These are phyloP conservation scores for Lophiostoma macrostomum DNA, from an alignment of 495 filamentous ascomycete species.

Conservation along the genomic window DNA sequence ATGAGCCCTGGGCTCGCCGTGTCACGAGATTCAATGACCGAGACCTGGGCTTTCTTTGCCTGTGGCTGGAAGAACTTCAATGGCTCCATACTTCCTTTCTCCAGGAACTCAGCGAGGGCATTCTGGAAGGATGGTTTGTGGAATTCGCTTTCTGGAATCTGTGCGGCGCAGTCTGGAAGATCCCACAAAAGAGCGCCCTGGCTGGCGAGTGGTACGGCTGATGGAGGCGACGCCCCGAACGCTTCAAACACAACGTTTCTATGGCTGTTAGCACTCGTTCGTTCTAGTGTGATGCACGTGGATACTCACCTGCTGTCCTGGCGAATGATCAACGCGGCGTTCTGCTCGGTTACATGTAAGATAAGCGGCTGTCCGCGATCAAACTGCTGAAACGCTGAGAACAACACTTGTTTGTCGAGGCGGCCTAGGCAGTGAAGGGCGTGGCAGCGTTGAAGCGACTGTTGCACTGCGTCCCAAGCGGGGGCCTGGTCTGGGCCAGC, in stretches of 20 bases:
- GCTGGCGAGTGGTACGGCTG: slow-evolving; percentile 45
- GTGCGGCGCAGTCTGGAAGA: slow-evolving; percentile 42
- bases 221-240: slow-evolving; percentile 14
- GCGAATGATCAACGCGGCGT: neutral
- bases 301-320: neutral
- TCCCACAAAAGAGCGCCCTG: slow-evolving; percentile 45
- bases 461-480: slow-evolving; percentile 38
- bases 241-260: neutral
- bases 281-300: neutral
- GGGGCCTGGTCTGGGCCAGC: neutral
- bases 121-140: slow-evolving; percentile 45
- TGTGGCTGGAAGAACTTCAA: slow-evolving; percentile 50
- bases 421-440: slow-evolving; percentile 19
- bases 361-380: slow-evolving; percentile 35
- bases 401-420: slow-evolving; percentile 24
- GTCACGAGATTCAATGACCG: slow-evolving; percentile 50
- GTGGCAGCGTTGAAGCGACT: slow-evolving; percentile 39
- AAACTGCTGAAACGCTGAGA: slow-evolving; percentile 42
- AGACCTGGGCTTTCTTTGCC: slow-evolving; percentile 47
- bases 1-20: slow-evolving; percentile 52
- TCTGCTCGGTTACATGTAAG: neutral
- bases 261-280: neutral
- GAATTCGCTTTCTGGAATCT: slow-evolving; percentile 40
- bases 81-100: slow-evolving; percentile 53
- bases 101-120: slow-evolving; percentile 51